These are phyloP conservation scores for Alloteropsis semialata DNA, from an alignment of 176 grass and related monocot species.

Conservation along the genomic window DNA sequence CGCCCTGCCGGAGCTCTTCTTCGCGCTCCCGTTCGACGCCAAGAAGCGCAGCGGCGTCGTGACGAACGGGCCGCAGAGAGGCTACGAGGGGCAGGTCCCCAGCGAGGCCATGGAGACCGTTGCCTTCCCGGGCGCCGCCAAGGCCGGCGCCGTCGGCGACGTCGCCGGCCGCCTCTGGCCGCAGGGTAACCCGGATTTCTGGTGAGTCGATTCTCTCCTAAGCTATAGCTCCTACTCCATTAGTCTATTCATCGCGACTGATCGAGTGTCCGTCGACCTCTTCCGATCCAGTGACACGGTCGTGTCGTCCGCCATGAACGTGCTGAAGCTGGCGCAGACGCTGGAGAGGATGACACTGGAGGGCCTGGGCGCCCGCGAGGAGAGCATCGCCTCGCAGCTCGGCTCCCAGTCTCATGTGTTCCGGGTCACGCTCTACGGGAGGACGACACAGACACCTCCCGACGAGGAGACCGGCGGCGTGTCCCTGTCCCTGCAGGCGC, in stretches of 20 bases:
- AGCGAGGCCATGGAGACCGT: background rate
- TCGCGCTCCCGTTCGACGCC: slow-evolving; percentile 35
- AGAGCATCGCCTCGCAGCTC: background rate
- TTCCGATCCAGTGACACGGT: background rate
- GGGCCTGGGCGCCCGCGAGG: background rate
- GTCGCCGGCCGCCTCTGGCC: slow-evolving; percentile 27
- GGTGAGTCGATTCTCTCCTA: background rate
- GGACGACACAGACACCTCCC: background rate
- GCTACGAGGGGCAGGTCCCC: background rate
- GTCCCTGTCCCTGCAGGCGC: background rate
- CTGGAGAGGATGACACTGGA: background rate
- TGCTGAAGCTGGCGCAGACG: background rate
- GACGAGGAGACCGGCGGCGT: background rate
- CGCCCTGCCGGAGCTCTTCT: slow-evolving; percentile 30
- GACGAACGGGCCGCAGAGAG: background rate
- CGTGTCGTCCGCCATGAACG: background rate
- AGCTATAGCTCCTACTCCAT: too few relatives aligned
- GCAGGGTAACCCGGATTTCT: slow-evolving; percentile 21
- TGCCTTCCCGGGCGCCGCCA: background rate
- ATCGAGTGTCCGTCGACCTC: background rate
- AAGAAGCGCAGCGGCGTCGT: slow-evolving; percentile 9
- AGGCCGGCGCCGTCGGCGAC: background rate
- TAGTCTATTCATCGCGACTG: background rate
- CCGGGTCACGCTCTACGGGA: background rate
- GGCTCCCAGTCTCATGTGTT: background rate